Percentiles rank a stretch among this genome's conserved stretches.
Evolutionary conservation across 805 yeast species (phyloP).

Genomic region (Nakazawaea siamensis): DNA sequence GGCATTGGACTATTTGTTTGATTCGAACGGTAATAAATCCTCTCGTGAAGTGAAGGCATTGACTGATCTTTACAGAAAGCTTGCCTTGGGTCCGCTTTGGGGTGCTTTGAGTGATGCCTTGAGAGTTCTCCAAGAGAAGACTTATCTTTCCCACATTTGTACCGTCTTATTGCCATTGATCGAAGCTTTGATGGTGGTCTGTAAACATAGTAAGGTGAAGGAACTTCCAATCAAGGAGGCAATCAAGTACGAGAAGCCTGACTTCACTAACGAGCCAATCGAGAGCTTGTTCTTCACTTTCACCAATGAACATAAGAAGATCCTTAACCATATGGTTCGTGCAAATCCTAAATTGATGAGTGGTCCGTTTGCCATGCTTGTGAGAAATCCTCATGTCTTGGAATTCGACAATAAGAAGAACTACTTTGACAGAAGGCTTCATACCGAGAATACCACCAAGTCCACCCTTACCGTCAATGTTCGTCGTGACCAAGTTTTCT

Average conservation of each 20-base stretch:
- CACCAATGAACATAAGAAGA: constrained; percentile 81
- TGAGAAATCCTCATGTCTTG: constrained; percentile 78
- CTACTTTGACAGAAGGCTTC: constrained; percentile 72
- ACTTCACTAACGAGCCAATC: constrained; percentile 66
- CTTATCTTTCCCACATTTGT: constrained; percentile 54
- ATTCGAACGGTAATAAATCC: constrained; percentile 19
- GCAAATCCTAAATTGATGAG: constrained; percentile 88
- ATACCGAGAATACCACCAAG: constrained; percentile 32
- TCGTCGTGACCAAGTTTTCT: constrained; percentile 83
- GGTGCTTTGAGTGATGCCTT: constrained; percentile 72
- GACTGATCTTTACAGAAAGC: constrained; percentile 51
- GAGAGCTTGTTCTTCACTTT: constrained; percentile 77
- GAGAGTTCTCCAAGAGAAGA: constrained; percentile 50
- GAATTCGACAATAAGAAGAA: constrained; percentile 92
- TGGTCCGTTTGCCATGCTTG: constrained; percentile 88
- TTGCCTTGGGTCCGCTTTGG: constrained; percentile 79
- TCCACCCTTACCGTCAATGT: constrained; percentile 56
- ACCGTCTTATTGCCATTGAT: constrained; percentile 79
- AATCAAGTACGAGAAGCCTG: constrained; percentile 55
- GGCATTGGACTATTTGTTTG: constrained; percentile 78
- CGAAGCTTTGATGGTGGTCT: constrained; percentile 93
- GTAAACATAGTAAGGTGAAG: constrained; percentile 70
- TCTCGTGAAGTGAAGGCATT: constrained; percentile 37
- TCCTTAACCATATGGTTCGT: constrained; percentile 86
- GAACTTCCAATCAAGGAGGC: constrained; percentile 47